Percentiles rank a stretch among this genome's conserved stretches.
Evolutionary conservation across 352 stramenopile species (phyloP).

Genomic region (Phytophthora colocasiae): DNA sequence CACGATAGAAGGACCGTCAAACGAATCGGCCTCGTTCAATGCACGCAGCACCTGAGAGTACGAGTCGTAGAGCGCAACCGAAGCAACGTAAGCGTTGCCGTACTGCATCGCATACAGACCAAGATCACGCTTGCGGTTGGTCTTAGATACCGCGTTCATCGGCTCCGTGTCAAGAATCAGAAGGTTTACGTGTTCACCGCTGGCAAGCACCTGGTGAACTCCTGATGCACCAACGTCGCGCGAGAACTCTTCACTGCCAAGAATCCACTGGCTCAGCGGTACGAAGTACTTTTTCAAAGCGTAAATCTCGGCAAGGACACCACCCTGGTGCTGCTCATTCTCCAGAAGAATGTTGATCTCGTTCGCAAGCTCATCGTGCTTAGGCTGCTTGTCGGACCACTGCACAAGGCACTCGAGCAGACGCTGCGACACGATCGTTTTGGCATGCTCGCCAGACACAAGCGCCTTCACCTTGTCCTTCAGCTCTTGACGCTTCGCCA

Average conservation of each 20-base stretch:
- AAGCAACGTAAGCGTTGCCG: slow-evolving; percentile 93
- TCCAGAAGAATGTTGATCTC: slow-evolving; percentile 75
- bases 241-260: slow-evolving; percentile 81
- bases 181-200: slow-evolving; percentile 80
- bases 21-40: slow-evolving; percentile 91
- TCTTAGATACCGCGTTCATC: slow-evolving; percentile 66
- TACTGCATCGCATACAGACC: slow-evolving; percentile 95
- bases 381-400: slow-evolving; percentile 60
- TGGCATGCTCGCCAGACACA: slow-evolving; percentile 36
- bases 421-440: slow-evolving; percentile 46
- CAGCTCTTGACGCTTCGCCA: slow-evolving; percentile 74
- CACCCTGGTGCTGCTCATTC: slow-evolving; percentile 57
- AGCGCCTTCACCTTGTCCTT: slow-evolving; percentile 67
- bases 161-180: slow-evolving; percentile 81
- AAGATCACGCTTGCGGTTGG: slow-evolving; percentile 91
- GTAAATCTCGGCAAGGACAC: slow-evolving; percentile 57
- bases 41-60: slow-evolving; percentile 88
- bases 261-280: slow-evolving; percentile 83
- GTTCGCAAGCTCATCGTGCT: slow-evolving; percentile 64
- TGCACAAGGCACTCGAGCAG: slow-evolving; percentile 55
- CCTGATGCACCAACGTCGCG: slow-evolving; percentile 73
- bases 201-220: slow-evolving; percentile 77
- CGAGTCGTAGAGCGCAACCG: slow-evolving; percentile 90
- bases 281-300: slow-evolving; percentile 65
- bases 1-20: slow-evolving; percentile 91